Evolutionary conservation across 164 flowering plant species (phyloP).

Genomic region (Sedum album): DNA sequence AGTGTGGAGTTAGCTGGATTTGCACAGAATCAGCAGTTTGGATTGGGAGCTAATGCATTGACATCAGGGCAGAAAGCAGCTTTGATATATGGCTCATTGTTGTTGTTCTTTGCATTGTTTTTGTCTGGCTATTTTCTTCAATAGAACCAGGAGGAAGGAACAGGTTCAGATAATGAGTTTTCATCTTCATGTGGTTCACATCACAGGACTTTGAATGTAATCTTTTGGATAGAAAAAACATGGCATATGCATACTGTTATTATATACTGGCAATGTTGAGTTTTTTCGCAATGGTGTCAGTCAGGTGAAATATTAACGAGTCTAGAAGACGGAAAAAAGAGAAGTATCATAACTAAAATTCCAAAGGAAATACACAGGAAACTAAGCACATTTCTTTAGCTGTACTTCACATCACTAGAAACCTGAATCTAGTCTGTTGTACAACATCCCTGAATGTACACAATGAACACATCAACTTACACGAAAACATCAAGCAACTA

Average conservation of each 20-base stretch:
- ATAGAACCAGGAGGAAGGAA: slow-evolving; percentile 16
- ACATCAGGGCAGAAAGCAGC: slow-evolving; percentile 82
- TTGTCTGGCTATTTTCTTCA: slow-evolving; percentile 87
- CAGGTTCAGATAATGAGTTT: not conserved
- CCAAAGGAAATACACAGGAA: too few relatives aligned
- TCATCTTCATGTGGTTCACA: not conserved
- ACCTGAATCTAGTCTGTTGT: too few relatives aligned
- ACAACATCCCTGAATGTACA: too few relatives aligned
- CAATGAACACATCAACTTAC: too few relatives aligned
- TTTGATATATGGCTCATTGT: slow-evolving; percentile 71
- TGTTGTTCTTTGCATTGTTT: slow-evolving; percentile 62
- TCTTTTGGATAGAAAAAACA: not conserved
- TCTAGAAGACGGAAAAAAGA: too few relatives aligned
- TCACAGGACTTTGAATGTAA: not conserved
- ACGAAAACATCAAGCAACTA: too few relatives aligned
- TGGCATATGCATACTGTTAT: not conserved
- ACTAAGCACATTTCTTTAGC: too few relatives aligned
- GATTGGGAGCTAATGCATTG: slow-evolving; percentile 80
- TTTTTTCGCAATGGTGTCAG: too few relatives aligned
- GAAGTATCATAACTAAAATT: too few relatives aligned
- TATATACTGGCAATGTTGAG: too few relatives aligned
- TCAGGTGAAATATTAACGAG: too few relatives aligned
- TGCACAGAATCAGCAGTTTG: slow-evolving; percentile 92
- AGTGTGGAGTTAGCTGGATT: slow-evolving; percentile 96
- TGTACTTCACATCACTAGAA: too few relatives aligned